phyloP scores from a whole-genome alignment of 176 grass and related monocot genomes.

The Avena atlantica region DNA sequence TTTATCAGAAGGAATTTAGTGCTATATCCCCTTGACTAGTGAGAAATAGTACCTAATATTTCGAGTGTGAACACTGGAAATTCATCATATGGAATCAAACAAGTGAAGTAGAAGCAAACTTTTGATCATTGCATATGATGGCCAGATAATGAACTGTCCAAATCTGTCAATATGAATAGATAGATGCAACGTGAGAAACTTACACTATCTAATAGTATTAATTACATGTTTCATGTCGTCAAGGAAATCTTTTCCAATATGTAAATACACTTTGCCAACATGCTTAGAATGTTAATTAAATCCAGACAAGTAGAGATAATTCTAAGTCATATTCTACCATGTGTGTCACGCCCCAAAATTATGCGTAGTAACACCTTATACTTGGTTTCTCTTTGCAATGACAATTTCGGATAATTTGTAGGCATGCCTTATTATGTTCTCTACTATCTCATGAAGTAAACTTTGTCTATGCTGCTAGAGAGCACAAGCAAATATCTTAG shows the following conservation, averaged over 20 bases:
- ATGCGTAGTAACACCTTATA: conserved; percentile 1
- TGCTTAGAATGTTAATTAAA: neutral
- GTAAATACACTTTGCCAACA: neutral
- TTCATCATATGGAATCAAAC: conserved; percentile 30
- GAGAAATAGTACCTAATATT: conserved; percentile 17
- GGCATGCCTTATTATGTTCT: neutral
- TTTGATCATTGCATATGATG: conserved; percentile 47
- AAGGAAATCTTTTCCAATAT: neutral
- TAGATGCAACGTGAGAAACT: conserved; percentile 11
- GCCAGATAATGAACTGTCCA: conserved; percentile 12
- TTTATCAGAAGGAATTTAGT: neutral
- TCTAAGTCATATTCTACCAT: neutral
- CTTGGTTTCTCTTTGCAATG: conserved; percentile 3
- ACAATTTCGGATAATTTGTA: neutral
- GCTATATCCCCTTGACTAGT: neutral
- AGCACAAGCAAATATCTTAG: neutral
- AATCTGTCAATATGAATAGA: conserved; percentile 23
- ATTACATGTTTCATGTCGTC: conserved; percentile 15
- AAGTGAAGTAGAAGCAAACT: conserved; percentile 41
- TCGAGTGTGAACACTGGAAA: conserved; percentile 42
- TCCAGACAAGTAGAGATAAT: neutral
- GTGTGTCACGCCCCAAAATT: neutral
- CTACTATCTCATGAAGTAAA: conserved; percentile 44
- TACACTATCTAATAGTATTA: neutral
- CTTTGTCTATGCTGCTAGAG: neutral